phyloP scores from a whole-genome alignment of 2,329 filamentous ascomycete genomes.

The Fusarium humuli region DNA sequence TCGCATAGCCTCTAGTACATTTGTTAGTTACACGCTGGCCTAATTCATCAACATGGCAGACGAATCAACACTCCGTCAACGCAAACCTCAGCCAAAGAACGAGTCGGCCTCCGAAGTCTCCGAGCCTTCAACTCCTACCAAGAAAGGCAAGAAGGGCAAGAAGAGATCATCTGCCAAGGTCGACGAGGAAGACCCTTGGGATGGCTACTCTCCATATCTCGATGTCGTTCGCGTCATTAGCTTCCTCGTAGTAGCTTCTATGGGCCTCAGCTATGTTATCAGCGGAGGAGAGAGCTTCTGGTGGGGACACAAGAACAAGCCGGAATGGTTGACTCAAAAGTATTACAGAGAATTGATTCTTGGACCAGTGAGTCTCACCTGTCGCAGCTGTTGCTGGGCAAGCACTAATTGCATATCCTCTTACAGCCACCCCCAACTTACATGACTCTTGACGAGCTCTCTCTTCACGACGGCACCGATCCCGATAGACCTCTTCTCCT shows the following conservation, averaged over 20 bases:
- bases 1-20: background rate
- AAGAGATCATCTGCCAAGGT: constrained; percentile 35
- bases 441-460: constrained; percentile 81
- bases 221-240: constrained; percentile 77
- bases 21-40: background rate
- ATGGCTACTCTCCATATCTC: constrained; percentile 65
- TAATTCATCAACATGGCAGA: constrained; percentile 51
- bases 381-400: background rate
- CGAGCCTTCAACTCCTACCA: constrained; percentile 44
- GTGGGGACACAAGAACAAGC: constrained; percentile 72
- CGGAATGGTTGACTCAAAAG: constrained; percentile 70
- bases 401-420: constrained; percentile 5
- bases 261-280: constrained; percentile 79
- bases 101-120: constrained; percentile 33
- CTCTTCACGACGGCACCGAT: constrained; percentile 81
- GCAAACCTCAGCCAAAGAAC: constrained; percentile 52
- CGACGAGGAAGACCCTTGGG: constrained; percentile 60
- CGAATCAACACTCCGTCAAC: constrained; percentile 58
- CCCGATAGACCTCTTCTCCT: constrained; percentile 84
- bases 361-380: constrained; percentile 41
- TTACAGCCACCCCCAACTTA: constrained; percentile 68
- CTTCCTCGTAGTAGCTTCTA: constrained; percentile 74
- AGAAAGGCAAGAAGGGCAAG: constrained; percentile 33
- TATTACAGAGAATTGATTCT: constrained; percentile 62
- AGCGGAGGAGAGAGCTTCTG: constrained; percentile 76